Conservation (phyloP, 345 rosid species). For the Aegle marmelos region DNA sequence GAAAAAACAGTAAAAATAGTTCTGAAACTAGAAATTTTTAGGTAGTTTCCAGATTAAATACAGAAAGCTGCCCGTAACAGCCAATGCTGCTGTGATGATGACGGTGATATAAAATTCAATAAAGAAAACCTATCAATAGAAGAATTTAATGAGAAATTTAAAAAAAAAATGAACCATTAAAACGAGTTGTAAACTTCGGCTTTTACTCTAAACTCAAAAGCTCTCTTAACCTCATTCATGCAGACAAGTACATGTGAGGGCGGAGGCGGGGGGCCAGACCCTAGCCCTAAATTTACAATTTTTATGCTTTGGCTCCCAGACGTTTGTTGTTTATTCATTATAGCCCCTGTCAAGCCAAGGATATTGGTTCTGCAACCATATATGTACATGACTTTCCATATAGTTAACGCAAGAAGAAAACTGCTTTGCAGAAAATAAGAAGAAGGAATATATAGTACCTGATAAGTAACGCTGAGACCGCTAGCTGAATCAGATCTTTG, state of each 20-base stretch:
- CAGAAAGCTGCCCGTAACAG: not conserved
- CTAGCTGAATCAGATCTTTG: not conserved
- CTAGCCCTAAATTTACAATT: no score
- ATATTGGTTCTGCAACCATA: no score
- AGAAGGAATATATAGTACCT: not conserved
- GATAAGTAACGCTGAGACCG: not conserved
- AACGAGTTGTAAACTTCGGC: not conserved
- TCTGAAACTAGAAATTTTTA: not conserved
- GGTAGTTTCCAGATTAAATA: not conserved
- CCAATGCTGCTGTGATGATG: not conserved
- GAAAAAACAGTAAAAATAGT: not conserved
- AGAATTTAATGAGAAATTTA: not conserved
- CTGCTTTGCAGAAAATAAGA: not conserved
- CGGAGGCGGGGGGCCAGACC: no score
- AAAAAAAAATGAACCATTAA: not conserved
- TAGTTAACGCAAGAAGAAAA: no score
- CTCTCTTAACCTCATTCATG: not conserved
- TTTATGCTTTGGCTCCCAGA: no score
- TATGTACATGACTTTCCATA: no score
- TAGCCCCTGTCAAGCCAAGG: no score
- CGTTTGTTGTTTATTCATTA: no score
- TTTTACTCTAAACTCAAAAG: not conserved
- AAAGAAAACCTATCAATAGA: not conserved
- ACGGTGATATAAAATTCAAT: not conserved
- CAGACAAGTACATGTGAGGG: no score